These are phyloP conservation scores for Juglanconis oblonga DNA, from an alignment of 2,329 filamentous ascomycete genomes.

Conservation along the genomic window DNA sequence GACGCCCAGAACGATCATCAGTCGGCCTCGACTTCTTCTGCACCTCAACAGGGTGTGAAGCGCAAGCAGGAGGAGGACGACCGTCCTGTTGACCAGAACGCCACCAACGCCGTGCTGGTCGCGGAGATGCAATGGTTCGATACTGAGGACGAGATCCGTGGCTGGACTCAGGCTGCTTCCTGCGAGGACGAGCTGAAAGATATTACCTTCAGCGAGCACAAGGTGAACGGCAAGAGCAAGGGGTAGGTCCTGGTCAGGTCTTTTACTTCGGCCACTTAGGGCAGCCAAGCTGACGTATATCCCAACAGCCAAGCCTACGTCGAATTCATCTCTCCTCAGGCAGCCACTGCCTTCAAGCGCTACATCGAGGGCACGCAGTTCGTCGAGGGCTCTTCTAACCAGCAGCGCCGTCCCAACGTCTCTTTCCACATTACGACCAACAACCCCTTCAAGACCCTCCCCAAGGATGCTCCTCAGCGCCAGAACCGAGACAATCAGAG, in stretches of 20 bases:
- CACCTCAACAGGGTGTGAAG: slow-evolving; percentile 55
- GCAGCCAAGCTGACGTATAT: slow-evolving; percentile 5
- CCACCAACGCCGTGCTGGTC: slow-evolving; percentile 73
- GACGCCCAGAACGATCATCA: slow-evolving; percentile 37
- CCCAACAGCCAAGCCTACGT: slow-evolving; percentile 68
- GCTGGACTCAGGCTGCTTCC: slow-evolving; percentile 75
- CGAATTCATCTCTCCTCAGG: slow-evolving; percentile 79
- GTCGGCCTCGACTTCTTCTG: not conserved
- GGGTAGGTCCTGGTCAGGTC: slow-evolving; percentile 57
- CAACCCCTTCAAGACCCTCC: slow-evolving; percentile 88
- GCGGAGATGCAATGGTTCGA: slow-evolving; percentile 97
- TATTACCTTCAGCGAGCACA: slow-evolving; percentile 96
- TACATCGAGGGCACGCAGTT: slow-evolving; percentile 65
- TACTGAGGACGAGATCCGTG: slow-evolving; percentile 89
- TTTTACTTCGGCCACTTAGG: slow-evolving; percentile 3
- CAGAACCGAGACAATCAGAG: slow-evolving; percentile 62
- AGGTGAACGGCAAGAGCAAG: slow-evolving; percentile 98
- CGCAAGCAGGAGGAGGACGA: slow-evolving; percentile 60
- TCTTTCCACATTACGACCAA: slow-evolving; percentile 72
- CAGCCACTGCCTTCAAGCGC: slow-evolving; percentile 80
- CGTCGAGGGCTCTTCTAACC: slow-evolving; percentile 57
- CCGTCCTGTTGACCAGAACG: slow-evolving; percentile 55
- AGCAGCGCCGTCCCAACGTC: slow-evolving; percentile 52
- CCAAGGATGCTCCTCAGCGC: slow-evolving; percentile 79
- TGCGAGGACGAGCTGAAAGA: slow-evolving; percentile 86